Evolutionary conservation across 768 basidiomycete species (phyloP), one percentile per base, ranked within the genome.

Genomic region (Amanita rubescens): DNA sequence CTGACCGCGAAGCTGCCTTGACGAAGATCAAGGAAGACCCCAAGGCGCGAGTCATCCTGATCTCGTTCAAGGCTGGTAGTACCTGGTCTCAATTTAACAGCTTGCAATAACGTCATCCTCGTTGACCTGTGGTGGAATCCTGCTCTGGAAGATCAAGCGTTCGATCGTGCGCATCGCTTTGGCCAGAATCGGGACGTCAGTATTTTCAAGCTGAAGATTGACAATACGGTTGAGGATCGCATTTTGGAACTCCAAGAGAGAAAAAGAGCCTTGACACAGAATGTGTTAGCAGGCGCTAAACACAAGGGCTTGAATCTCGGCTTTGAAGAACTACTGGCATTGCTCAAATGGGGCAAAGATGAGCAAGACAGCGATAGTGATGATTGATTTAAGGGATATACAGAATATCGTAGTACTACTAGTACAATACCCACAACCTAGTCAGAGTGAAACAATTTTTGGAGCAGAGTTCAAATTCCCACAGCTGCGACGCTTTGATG

Each of bases 111-210:
- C 58, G 94, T 97, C 35, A 87, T 97, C 59, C 77, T 97, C 3
- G 80, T 92, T 53, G 95, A 96, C 65, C 70, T 94, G 55, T 97
- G 94, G 94, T 97, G 94, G 92, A 88, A 92, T 65, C 90, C 90
- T 9, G 90, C 88, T 0, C 74, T 90, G 3, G 89, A 90, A 79
- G 92, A 95, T 57, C 94, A 97, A 71, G 94, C 94, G 0, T 95
- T 94, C 62, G 94, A 94, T 64, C 84, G 92, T 48, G 84, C 88
- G 5, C 92, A 94, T 74, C 85, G 90, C 51, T 83, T 90, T 54
- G 94, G 95, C 7, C 94, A 98, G 69, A 87, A 75, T 45, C 81
- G 85, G 24, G 80, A 87, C 56, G 94, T 96, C 37, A 81, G 87
- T 62, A 94, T 93, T 57, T 90, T 82, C 74, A 93, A 93, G 69